These are phyloP conservation scores for Yarrowia osloensis DNA, from an alignment of 805 yeast genomes.

Conservation along the genomic window DNA sequence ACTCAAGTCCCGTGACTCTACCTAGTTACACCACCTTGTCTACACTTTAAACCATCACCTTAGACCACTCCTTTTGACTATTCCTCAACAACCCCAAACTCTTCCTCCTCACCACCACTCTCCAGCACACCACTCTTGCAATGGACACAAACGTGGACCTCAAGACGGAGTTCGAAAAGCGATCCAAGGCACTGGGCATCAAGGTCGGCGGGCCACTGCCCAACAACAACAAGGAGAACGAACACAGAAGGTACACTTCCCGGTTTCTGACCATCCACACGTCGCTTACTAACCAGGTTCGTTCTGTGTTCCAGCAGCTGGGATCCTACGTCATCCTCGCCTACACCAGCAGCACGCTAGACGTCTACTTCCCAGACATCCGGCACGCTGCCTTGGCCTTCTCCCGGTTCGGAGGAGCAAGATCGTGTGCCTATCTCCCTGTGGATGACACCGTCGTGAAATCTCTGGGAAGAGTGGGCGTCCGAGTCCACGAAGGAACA, in stretches of 20 bases:
- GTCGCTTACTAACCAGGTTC: constrained; percentile 1
- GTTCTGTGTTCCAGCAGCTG: constrained; percentile 1
- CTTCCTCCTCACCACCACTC: not conserved
- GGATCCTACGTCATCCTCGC: constrained; percentile 20
- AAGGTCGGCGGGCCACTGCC: not conserved
- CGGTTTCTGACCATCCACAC: not conserved
- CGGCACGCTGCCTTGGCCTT: constrained; percentile 17
- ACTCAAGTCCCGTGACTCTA: no score
- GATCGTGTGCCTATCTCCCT: not conserved
- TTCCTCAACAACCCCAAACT: constrained; percentile 53
- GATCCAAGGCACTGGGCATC: constrained; percentile 46
- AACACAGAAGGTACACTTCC: not conserved
- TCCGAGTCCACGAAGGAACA: not conserved
- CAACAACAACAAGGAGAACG: constrained; percentile 12
- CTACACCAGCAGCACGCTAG: not conserved
- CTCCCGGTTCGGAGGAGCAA: not conserved
- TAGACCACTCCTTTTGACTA: no score
- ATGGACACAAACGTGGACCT: constrained; percentile 23
- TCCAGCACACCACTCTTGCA: not conserved
- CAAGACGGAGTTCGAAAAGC: constrained; percentile 62
- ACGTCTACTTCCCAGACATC: constrained; percentile 20
- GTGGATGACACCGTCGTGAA: not conserved
- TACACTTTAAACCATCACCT: not conserved
- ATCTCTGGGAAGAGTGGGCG: not conserved
- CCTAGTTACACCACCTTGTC: no score